Evolutionary conservation across 2,329 filamentous ascomycete genomes (phyloP), one percentile per base, ranked within the genome.

Genomic region (Sporothrix brunneoviolacea): DNA sequence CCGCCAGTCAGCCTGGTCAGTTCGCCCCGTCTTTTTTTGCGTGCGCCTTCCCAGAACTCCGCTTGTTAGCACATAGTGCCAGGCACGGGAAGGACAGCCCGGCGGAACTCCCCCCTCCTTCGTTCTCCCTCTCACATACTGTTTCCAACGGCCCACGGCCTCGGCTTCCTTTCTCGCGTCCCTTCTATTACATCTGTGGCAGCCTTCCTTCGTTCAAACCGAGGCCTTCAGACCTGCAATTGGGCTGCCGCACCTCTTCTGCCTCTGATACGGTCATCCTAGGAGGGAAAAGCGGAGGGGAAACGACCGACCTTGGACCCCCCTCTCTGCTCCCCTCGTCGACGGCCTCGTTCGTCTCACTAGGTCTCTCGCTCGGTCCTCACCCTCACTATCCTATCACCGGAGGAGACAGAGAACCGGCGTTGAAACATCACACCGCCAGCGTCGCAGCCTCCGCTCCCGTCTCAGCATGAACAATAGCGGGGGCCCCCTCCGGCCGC

Each of bases 401-500:
- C 24, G 5, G 24, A 28, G 24, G 24, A 5, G 24, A 6, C 24
- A 22, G 13, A 18, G 9, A 12, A 7, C 24, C 35, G 24, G 44
- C n/a, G 8, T 18, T 22, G 18, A 9, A 16, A 16, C 33, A 21
- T 38, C 28, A 30, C 15, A 16, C 36, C 45, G 12, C 21, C 21
- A 16, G 28, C 28, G 21, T n/a, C 15, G 21, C 32, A n/a, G 13
- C 30, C 38, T 10, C 28, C 24, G 10, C 37, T 37, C 24, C 27
- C 13, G 10, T 16, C 19, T 8, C n/a, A 6, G 40, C 4, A 55
- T 52, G 48, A 57, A 42, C 37, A 53, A 44, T 33, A 53, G 39
- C 42, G 36, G 41, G 22, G 28, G 38, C 5, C 21, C 48, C n/a
- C 24, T 52, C 4, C 48, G 47, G 39, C 51, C 52, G 30, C 48